phyloP scores from a whole-genome alignment of 2,329 filamentous ascomycete genomes.

The Beauveria caledonica region DNA sequence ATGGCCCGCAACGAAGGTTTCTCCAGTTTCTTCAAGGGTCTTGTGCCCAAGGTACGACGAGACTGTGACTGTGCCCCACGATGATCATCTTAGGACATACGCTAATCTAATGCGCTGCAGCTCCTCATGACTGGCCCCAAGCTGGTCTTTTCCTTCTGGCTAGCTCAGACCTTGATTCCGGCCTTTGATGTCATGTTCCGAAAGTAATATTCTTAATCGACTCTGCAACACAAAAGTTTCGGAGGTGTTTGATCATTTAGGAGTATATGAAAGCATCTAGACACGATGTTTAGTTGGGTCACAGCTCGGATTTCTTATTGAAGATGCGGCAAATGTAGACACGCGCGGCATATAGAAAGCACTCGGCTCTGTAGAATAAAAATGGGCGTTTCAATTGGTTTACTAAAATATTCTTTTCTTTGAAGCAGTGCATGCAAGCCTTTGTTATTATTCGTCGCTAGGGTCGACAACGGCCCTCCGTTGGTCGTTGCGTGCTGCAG shows the following conservation, averaged over 20 bases:
- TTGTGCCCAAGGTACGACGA: slow-evolving; percentile 70
- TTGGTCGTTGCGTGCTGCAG: background rate
- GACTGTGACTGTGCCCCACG: background rate
- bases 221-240: background rate
- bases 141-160: slow-evolving; percentile 99
- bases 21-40: slow-evolving; percentile 90
- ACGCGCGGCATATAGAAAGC: slow-evolving; percentile 9
- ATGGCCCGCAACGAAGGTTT: slow-evolving; percentile 90
- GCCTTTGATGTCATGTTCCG: slow-evolving; percentile 59
- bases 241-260: background rate
- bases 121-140: slow-evolving; percentile 98
- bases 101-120: slow-evolving; percentile 29
- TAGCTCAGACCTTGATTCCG: slow-evolving; percentile 95
- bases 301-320: slow-evolving; percentile 1
- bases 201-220: slow-evolving; percentile 20
- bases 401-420: background rate
- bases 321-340: slow-evolving; percentile 7
- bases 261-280: slow-evolving; percentile 1
- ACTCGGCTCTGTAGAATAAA: slow-evolving; percentile 12
- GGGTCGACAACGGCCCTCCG: background rate
- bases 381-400: slow-evolving; percentile 8
- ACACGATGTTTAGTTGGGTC: slow-evolving; percentile 1
- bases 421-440: background rate
- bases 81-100: slow-evolving; percentile 11
- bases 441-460: background rate